phyloP scores from a whole-genome alignment of 2,329 filamentous ascomycete species.

The Ceratocystiopsis minuta region DNA sequence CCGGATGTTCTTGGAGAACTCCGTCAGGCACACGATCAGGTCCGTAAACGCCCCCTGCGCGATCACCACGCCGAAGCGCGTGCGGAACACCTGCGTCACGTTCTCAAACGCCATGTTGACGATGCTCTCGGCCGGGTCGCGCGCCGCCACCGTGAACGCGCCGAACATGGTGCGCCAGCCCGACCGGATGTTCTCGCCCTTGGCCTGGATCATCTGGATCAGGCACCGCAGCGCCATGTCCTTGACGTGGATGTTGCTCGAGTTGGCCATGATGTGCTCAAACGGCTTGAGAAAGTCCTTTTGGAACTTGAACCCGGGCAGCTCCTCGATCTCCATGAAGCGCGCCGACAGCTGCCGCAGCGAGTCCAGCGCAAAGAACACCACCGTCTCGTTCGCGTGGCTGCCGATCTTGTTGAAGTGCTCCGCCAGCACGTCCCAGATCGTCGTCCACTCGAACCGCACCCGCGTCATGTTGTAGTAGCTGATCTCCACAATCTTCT shows the following conservation, averaged over 20 bases:
- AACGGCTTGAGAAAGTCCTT: constrained; percentile 99
- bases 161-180: constrained; percentile 99
- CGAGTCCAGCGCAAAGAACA: constrained; percentile 94
- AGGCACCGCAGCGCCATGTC: constrained; percentile 92
- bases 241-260: constrained; percentile 78
- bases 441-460: constrained; percentile 93
- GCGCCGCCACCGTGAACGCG: constrained; percentile 87
- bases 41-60: constrained; percentile 94
- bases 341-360: constrained; percentile 92
- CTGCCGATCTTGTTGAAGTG: constrained; percentile 98
- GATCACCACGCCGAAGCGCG: constrained; percentile 87
- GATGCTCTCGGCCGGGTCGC: constrained; percentile 85
- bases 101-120: constrained; percentile 96
- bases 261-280: constrained; percentile 91
- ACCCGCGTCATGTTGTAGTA: constrained; percentile 99
- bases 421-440: constrained; percentile 93
- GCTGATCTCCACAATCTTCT: constrained; percentile 96
- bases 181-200: constrained; percentile 89
- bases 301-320: constrained; percentile 98
- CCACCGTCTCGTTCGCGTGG: constrained; percentile 87
- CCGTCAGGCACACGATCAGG: constrained; percentile 84
- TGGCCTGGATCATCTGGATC: constrained; percentile 97
- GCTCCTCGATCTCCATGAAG: constrained; percentile 94
- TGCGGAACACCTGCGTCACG: constrained; percentile 87
- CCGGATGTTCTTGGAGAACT: constrained; percentile 96